Evolutionary conservation across 345 rosid species (phyloP).

Genomic region (Conringia planisiliqua): DNA sequence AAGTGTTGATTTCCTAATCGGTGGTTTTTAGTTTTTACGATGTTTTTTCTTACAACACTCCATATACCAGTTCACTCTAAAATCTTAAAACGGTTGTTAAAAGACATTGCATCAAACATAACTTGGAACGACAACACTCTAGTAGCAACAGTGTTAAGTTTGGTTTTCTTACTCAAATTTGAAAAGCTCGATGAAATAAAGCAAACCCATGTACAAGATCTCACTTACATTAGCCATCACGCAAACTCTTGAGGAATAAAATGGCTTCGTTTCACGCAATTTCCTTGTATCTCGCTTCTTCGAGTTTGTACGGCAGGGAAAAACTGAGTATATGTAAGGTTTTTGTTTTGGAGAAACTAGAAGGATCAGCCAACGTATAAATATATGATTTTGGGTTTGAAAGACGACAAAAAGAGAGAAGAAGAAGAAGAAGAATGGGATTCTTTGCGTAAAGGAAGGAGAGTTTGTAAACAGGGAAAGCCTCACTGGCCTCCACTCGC

Average conservation of each 20-base stretch:
- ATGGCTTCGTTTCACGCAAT: background rate
- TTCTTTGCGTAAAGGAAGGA: slow-evolving; percentile 29
- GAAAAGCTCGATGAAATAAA: slow-evolving; percentile 8
- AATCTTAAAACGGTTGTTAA: background rate
- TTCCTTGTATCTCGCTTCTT: background rate
- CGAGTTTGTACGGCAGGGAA: background rate
- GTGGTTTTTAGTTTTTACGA: background rate
- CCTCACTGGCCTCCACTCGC: slow-evolving; percentile 29
- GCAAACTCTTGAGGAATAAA: background rate
- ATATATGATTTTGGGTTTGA: background rate
- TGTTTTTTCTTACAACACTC: background rate
- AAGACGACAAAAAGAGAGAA: slow-evolving; percentile 10
- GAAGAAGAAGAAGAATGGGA: slow-evolving; percentile 25
- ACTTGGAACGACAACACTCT: background rate
- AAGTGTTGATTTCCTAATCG: background rate
- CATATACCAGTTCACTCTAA: background rate
- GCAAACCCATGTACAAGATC: background rate
- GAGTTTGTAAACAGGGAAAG: background rate
- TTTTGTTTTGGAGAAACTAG: slow-evolving; percentile 9
- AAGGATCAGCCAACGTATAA: slow-evolving; percentile 1
- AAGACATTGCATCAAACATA: background rate
- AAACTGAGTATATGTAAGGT: background rate
- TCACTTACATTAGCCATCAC: slow-evolving; percentile 27
- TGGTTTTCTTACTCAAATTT: background rate
- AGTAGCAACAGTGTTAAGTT: background rate